Evolutionary conservation across 2,329 filamentous ascomycete genomes (phyloP), one percentile per base, ranked within the genome.

Genomic region (Monosporascus sp.): DNA sequence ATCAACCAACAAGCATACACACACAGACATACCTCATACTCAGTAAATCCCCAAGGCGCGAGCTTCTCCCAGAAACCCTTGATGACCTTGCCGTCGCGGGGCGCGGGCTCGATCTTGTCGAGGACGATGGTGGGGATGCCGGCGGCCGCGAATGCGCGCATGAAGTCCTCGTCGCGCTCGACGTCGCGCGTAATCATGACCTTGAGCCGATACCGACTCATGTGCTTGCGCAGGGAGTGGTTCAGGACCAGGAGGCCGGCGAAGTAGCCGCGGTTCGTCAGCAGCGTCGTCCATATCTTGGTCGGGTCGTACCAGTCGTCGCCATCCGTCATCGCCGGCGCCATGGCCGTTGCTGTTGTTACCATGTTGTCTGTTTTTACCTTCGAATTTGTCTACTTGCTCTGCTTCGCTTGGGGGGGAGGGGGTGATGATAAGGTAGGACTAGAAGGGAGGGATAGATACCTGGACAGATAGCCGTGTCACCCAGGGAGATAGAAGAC

Each of bases 1-100:
- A 14, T 28, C 6, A 18, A 24, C 14, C 14, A 44, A 44, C 4
- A 28, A 28, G 6, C 7, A n/a, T 2, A 20, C 17, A 9, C 5
- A 18, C 17, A 20, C 5, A 15, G 45, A 53, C 61, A 43, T 62
- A 67, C 64, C 65, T 68, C 58, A 49, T 66, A 67, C 52, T 67
- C 63, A 26, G 61, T 65, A 51, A 68, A 67, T 3, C 61, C 58
- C 60, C 64, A 65, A 7, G 67, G 66, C 9, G 67, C 67, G 37
- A 69, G 61, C 63, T 70, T 70, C 61, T 69, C 66, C 67, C 67
- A 70, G 26, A 65, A 68, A 7, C 66, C 67, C 54, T 64, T 64
- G 48, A 65, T 67, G 47, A 68, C 55, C 57, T 68, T 67, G 54
- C 66, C 66, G 47, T 70, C 65, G 41, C 65, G 62, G 37, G 64